Base-by-base conservation (phyloP, 2,329 filamentous ascomycete genomes). In the Cladorrhinum sp. region DNA sequence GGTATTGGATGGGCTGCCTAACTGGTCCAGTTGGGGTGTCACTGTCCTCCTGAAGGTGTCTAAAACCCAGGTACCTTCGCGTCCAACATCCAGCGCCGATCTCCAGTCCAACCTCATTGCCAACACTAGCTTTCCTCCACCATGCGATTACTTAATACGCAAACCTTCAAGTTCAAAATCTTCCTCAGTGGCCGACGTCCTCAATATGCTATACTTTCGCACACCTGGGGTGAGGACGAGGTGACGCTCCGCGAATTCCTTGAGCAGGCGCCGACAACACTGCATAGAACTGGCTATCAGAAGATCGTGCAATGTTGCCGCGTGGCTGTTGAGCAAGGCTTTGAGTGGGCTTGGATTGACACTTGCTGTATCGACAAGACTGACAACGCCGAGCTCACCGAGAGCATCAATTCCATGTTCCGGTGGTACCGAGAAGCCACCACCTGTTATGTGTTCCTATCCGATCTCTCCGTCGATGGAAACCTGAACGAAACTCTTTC, bases 321-420 rank as follows among this genome's bases (percentile, higher is more conserved):
- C 0, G 8, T 50, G n/a, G 62, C 62, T 10, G 20, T 13, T 2
- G 38, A 25, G 1, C 24, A 48, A n/a, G 22, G 50, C 1, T 8
- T 60, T 2, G 29, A 56, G 1, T 59, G 27, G 38, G 63, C 16
- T 7, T 64, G 63, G 63, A n/a, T 63, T 22, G 63, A 63, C 50
- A 63, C 55, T 2, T 61, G 60, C 41, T 64, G 63, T 53, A 64
- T 64, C 53, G 56, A 64, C 63, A 63, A 64, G 50, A 38, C 32
- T 1, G 59, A 48, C 50, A 57, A 57, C 32, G 55, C 61, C 7
- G 61, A 63, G 41, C 61, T 64, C 9, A 52, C 57, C n/a, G 58
- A 61, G 23, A 53, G 52, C 51, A 64, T 64, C 51, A 62, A 61
- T n/a, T 64, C 60, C 49, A 64, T 64, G 60, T 64, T 38, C 52